Percentiles rank a stretch among this genome's conserved stretches.
phyloP scores from a whole-genome alignment of 2,329 filamentous ascomycete genomes.

The Colletotrichum incanum region DNA sequence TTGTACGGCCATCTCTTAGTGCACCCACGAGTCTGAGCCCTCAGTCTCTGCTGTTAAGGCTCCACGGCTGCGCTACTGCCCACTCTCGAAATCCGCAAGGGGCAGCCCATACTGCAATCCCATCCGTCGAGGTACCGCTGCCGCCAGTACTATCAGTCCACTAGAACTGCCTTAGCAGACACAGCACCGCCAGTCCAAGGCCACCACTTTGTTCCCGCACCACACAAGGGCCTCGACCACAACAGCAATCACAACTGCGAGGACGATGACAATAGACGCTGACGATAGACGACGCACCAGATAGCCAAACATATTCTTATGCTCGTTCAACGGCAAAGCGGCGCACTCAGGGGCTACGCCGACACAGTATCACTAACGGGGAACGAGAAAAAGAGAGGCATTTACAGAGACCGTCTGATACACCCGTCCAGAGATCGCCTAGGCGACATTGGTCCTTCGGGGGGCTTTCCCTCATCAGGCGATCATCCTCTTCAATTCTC shows the following conservation, averaged over 20 bases:
- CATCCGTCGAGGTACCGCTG: background rate
- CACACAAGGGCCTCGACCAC: slow-evolving; percentile 1
- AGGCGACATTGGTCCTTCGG: slow-evolving; percentile 22
- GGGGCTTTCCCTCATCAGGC: slow-evolving; percentile 36
- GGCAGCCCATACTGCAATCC: background rate
- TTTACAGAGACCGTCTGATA: slow-evolving; percentile 26
- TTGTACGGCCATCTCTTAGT: background rate
- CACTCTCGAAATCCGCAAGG: background rate
- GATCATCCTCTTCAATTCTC: slow-evolving; percentile 13
- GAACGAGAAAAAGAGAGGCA: slow-evolving; percentile 1
- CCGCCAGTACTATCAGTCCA: background rate
- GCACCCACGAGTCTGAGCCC: slow-evolving; percentile 1
- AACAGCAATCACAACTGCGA: background rate
- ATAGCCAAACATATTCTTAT: no score
- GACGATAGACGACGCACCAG: background rate
- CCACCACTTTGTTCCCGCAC: background rate
- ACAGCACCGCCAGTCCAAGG: background rate
- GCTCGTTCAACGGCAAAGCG: background rate
- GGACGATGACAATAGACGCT: slow-evolving; percentile 1
- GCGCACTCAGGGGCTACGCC: background rate
- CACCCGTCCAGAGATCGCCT: slow-evolving; percentile 22
- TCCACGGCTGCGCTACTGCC: background rate
- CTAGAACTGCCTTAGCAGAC: background rate
- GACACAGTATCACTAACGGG: background rate
- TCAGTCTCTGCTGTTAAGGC: background rate